phyloP scores from a whole-genome alignment of 225 moss, liverwort and hornwort species.

The Antitrichia curtipendula region DNA sequence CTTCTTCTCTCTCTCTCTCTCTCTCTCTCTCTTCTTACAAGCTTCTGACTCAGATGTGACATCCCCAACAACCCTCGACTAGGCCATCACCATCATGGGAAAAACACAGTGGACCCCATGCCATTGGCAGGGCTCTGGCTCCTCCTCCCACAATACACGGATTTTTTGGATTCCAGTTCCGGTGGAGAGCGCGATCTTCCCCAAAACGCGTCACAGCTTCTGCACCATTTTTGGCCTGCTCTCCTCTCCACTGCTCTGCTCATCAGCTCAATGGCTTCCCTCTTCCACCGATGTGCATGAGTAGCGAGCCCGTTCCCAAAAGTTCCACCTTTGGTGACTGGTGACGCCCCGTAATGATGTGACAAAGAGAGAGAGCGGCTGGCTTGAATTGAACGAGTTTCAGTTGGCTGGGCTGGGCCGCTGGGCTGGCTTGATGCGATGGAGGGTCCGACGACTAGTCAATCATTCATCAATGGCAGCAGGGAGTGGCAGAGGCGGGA shows the following conservation, averaged over 20 bases:
- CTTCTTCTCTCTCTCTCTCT: neutral
- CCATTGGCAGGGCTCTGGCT: neutral
- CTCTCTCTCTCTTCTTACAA: neutral
- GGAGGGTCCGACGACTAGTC: constrained; percentile 6
- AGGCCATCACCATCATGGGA: neutral
- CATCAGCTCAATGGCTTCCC: neutral
- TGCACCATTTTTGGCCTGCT: neutral
- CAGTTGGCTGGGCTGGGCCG: neutral
- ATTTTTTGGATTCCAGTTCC: neutral
- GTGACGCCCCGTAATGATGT: neutral
- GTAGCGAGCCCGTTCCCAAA: neutral
- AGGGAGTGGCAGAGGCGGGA: neutral
- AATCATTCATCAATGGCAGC: constrained; percentile 12
- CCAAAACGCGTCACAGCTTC: neutral
- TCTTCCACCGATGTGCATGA: neutral
- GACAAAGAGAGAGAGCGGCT: neutral
- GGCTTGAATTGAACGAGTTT: neutral
- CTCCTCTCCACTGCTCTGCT: neutral
- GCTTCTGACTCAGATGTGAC: constrained; percentile 5
- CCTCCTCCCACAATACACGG: neutral
- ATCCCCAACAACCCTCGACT: neutral
- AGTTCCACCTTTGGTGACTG: neutral
- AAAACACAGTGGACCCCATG: neutral
- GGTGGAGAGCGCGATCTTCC: neutral
- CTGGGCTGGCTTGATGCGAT: neutral